A percentile compares a stretch with the other conserved stretches of the same genome.
phyloP scores from a whole-genome alignment of 2,329 filamentous ascomycete genomes.

The Beauveria medogensis region DNA sequence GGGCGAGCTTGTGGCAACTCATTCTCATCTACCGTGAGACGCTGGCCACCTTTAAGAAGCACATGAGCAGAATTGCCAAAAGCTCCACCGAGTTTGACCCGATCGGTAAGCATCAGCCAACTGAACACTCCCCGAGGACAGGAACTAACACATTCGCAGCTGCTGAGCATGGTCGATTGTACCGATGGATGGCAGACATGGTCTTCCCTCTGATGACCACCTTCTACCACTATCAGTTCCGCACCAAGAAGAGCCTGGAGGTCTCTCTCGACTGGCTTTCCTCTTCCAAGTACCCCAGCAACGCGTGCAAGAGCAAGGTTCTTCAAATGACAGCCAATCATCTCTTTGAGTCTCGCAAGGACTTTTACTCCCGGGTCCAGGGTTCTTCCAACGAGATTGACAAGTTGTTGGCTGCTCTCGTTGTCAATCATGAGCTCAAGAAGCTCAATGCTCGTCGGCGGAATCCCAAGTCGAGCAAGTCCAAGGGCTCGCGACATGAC shows the following conservation, averaged over 20 bases:
- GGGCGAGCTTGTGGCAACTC: slow-evolving; percentile 42
- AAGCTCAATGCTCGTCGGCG: slow-evolving; percentile 29
- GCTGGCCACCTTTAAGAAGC: slow-evolving; percentile 22
- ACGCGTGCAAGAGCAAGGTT: slow-evolving; percentile 19
- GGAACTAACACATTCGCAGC: slow-evolving; percentile 10
- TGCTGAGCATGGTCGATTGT: slow-evolving; percentile 15
- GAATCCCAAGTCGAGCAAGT: slow-evolving; percentile 21
- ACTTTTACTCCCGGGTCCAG: slow-evolving; percentile 29
- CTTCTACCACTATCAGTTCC: slow-evolving; percentile 34
- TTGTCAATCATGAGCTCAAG: slow-evolving; percentile 32
- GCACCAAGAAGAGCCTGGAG: slow-evolving; percentile 32
- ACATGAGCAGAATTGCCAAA: slow-evolving; percentile 19
- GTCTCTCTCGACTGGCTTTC: slow-evolving; percentile 31
- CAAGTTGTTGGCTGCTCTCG: slow-evolving; percentile 25
- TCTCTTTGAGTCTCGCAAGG: slow-evolving; percentile 26
- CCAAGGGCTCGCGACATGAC: slow-evolving; percentile 16
- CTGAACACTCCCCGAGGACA: neutral
- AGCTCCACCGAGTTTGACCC: slow-evolving; percentile 17
- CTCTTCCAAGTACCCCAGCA: slow-evolving; percentile 18
- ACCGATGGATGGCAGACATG: slow-evolving; percentile 22
- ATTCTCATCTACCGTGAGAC: slow-evolving; percentile 41
- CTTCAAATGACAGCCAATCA: slow-evolving; percentile 22
- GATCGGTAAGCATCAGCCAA: slow-evolving; percentile 15
- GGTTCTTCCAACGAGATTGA: slow-evolving; percentile 25
- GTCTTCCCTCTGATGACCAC: slow-evolving; percentile 31